Percentiles rank a stretch among this genome's conserved stretches.
phyloP scores from a whole-genome alignment of 2,329 filamentous ascomycete species.

The Nannizzia gypsea region DNA sequence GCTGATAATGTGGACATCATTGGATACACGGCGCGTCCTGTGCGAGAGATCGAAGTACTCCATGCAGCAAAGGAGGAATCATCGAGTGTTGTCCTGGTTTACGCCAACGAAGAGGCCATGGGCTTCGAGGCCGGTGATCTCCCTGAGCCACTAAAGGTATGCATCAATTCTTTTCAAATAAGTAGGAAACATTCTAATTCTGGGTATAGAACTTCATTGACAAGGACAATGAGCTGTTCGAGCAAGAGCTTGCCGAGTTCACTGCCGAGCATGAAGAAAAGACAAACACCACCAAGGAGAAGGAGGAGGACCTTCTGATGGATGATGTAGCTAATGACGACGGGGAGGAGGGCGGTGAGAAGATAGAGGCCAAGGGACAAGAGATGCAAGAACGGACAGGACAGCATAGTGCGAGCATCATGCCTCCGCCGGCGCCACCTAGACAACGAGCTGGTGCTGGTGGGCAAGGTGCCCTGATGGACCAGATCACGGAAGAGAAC shows the following conservation, averaged over 20 bases:
- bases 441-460: not conserved
- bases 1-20: slow-evolving; percentile 25
- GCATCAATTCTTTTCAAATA: not conserved
- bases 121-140: slow-evolving; percentile 22
- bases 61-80: slow-evolving; percentile 42
- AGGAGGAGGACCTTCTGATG: not conserved
- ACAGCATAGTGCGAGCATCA: not conserved
- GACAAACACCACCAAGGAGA: not conserved
- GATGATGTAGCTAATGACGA: not conserved
- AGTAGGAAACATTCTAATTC: slow-evolving; percentile 3
- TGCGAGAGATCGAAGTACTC: slow-evolving; percentile 44
- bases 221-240: slow-evolving; percentile 37
- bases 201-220: slow-evolving; percentile 36
- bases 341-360: not conserved
- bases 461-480: not conserved
- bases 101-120: slow-evolving; percentile 43
- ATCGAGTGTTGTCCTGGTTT: slow-evolving; percentile 45
- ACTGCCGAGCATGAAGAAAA: not conserved
- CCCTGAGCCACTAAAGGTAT: slow-evolving; percentile 30
- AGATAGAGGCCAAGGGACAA: not conserved
- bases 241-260: slow-evolving; percentile 24
- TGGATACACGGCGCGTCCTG: slow-evolving; percentile 31
- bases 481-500: slow-evolving; percentile 3
- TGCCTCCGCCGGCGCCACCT: not conserved
- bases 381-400: slow-evolving; percentile 2